Conservation (phyloP, 1,139 yeast genomes). For the Zygotorulaspora mrakii region DNA sequence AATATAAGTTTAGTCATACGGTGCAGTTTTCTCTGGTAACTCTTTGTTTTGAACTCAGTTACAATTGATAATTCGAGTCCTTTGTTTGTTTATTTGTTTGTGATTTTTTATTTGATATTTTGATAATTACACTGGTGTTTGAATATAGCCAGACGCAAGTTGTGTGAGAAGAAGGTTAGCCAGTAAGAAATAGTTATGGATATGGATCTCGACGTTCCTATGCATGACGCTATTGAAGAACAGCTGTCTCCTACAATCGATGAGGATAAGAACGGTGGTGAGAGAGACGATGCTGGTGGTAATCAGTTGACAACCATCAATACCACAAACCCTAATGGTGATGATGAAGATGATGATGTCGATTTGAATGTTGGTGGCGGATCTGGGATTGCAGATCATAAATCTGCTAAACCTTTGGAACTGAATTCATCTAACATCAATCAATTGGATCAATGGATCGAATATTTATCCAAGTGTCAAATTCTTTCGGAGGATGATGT, state of each 20-base stretch:
- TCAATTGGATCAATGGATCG: constrained; percentile 88
- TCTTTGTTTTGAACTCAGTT: not conserved
- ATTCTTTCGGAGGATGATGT: constrained; percentile 79
- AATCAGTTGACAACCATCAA: constrained; percentile 11
- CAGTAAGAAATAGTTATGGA: constrained; percentile 43
- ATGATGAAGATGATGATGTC: constrained; percentile 16
- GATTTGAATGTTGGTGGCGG: constrained; percentile 27
- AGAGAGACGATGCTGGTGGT: constrained; percentile 17
- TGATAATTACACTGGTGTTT: constrained; percentile 1
- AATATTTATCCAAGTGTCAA: constrained; percentile 70
- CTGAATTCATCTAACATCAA: constrained; percentile 43
- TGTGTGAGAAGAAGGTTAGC: constrained; percentile 1
- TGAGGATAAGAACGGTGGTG: constrained; percentile 27
- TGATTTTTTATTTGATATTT: not conserved
- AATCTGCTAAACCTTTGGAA: constrained; percentile 39
- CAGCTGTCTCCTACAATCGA: constrained; percentile 37
- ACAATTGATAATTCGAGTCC: not conserved
- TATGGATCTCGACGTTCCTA: constrained; percentile 64
- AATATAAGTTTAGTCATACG: not conserved
- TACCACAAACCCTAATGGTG: constrained; percentile 10
- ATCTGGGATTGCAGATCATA: constrained; percentile 35
- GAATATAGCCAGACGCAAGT: not conserved
- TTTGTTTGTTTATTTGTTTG: not conserved
- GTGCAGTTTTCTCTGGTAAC: not conserved
- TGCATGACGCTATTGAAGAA: constrained; percentile 65